Base-by-base conservation (phyloP, 495 filamentous ascomycete species). In the Cladorrhinum samala region DNA sequence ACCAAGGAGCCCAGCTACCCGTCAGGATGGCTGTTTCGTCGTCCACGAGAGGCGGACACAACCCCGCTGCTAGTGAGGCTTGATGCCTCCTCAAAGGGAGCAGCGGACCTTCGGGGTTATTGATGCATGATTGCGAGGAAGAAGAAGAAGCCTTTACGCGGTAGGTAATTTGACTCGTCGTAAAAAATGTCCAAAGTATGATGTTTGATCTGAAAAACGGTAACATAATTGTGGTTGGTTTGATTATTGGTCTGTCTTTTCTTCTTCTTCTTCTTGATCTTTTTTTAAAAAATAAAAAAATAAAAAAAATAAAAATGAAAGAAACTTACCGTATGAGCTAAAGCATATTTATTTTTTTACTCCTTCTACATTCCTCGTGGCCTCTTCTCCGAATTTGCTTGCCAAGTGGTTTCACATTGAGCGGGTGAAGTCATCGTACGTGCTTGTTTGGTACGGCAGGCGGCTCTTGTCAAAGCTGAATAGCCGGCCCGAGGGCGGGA, bases 31-130 rank as follows among this genome's bases (percentile, higher is more conserved):
- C 51, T 1, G 53, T 58, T 25, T 61, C 54, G 40, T 68, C 65
- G 20, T 68, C 65, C 11, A 64, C 56, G 5, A 52, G 43, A 9
- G 42, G 52, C 14, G 63, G 49, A 41, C 65, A 68, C n/a, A 20
- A 42, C 1, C 11, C 14, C n/a, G n/a, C n/a, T n/a, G n/a, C n/a
- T n/a, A n/a, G n/a, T n/a, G 0, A 60, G 47, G 33, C 11, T 33
- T 33, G 27, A 33, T 5, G 43, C 7, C 3, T n/a, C n/a, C 20
- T 21, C 1, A 23, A 46, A 0, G 50, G 54, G 18, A 51, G 53
- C 16, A 66, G 43, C 11, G 59, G 63, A 1, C 63, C 63, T 1
- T 57, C 60, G 3, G 56, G 59, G 41, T 64, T 47, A 27, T 60
- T 52, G 36, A 9, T 52, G 48, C 64, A 67, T 21, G 21, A 33